Evolutionary conservation across 2,329 filamentous ascomycete species (phyloP).

Genomic region (Microdochium paspali): DNA sequence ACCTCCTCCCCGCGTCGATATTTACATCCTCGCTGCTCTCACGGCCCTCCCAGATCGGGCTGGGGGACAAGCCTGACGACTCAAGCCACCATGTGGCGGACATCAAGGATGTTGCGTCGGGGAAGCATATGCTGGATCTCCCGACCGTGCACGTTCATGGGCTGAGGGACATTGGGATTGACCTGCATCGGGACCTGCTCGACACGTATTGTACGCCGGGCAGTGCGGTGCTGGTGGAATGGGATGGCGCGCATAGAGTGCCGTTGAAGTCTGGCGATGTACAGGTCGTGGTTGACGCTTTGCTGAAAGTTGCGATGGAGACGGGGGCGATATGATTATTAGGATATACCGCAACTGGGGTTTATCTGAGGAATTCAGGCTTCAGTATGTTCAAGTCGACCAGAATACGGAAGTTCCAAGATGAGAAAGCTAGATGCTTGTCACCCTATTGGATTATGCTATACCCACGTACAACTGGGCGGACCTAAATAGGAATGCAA

Average conservation of each 20-base stretch:
- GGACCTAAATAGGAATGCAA: no score
- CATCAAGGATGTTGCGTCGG: constrained; percentile 24
- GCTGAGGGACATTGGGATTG: constrained; percentile 46
- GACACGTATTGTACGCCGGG: constrained; percentile 49
- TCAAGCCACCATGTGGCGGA: constrained; percentile 23
- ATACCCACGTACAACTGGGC: no score
- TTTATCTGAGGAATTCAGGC: no score
- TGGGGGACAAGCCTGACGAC: constrained; percentile 11
- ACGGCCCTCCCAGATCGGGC: constrained; percentile 16
- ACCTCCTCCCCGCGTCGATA: constrained; percentile 28
- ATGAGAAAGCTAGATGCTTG: no score
- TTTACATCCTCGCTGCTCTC: constrained; percentile 17
- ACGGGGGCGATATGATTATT: constrained; percentile 23
- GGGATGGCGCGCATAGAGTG: constrained; percentile 64
- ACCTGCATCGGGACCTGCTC: constrained; percentile 45
- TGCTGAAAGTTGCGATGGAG: constrained; percentile 39
- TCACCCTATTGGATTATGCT: no score
- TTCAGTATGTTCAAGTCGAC: no score
- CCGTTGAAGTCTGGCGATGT: constrained; percentile 62
- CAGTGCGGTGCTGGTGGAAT: constrained; percentile 52
- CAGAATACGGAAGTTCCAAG: no score
- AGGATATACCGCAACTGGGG: no score
- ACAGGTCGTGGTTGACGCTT: constrained; percentile 39
- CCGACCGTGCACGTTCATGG: constrained; percentile 65
- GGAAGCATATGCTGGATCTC: constrained; percentile 37